Evolutionary conservation across 2,329 filamentous ascomycete genomes (phyloP).

Genomic region (Epichloe bromicola): DNA sequence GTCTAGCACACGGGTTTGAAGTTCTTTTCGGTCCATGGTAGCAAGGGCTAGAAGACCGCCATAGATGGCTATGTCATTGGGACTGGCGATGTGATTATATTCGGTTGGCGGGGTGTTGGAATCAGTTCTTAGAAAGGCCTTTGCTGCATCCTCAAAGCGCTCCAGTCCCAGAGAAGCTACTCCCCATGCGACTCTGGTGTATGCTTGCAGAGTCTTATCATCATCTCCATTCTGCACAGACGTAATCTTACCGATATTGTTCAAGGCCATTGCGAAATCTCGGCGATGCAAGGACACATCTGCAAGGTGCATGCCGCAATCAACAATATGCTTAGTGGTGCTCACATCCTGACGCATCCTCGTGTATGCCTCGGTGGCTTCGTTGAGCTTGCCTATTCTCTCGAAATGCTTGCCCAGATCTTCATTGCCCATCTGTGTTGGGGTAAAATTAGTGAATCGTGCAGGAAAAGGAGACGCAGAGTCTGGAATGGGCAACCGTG

Average conservation of each 20-base stretch:
- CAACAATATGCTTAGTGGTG: conserved; percentile 67
- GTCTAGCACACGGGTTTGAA: conserved; percentile 67
- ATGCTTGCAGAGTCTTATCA: conserved; percentile 31
- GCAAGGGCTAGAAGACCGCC: conserved; percentile 83
- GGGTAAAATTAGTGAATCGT: background rate
- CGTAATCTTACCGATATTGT: conserved; percentile 49
- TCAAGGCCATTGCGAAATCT: conserved; percentile 60
- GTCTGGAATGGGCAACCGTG: background rate
- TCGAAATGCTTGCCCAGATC: conserved; percentile 80
- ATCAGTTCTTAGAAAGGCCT: conserved; percentile 53
- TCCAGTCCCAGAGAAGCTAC: conserved; percentile 34
- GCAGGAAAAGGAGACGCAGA: background rate
- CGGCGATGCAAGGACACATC: conserved; percentile 61
- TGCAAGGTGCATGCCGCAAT: conserved; percentile 69
- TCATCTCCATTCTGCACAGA: conserved; percentile 35
- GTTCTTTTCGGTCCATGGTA: conserved; percentile 67
- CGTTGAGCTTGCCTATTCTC: conserved; percentile 57
- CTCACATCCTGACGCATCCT: conserved; percentile 88
- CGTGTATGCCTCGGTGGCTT: conserved; percentile 64
- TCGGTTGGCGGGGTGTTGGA: conserved; percentile 32
- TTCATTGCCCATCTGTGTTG: conserved; percentile 74
- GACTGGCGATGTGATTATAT: conserved; percentile 61
- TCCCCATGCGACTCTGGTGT: conserved; percentile 38
- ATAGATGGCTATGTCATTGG: conserved; percentile 86
- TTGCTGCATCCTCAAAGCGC: conserved; percentile 51